Conservation (phyloP, 176 grass and related monocot species). For the Oryza coarctata region DNA sequence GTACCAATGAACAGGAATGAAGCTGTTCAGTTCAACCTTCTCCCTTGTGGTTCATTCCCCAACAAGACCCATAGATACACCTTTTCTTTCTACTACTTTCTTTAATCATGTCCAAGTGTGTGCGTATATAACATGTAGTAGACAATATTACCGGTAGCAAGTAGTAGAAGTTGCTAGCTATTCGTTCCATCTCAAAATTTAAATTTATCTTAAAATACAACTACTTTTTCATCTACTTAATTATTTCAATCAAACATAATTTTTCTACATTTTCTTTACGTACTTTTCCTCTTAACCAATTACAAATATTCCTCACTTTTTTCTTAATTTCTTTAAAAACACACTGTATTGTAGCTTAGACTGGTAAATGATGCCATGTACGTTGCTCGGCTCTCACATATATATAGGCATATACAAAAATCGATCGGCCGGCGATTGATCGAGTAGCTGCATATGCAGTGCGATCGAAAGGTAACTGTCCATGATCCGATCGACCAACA, state of each 20-base stretch:
- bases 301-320: too few species aligned
- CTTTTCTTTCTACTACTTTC: neutral
- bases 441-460: constrained; percentile 48
- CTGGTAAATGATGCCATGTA: constrained; percentile 36
- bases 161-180: neutral
- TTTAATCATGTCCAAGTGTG: neutral
- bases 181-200: too few species aligned
- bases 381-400: constrained; percentile 62
- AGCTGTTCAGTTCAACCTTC: constrained; percentile 44
- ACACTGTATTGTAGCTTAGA: neutral
- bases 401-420: constrained; percentile 42
- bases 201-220: too few species aligned
- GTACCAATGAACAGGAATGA: constrained; percentile 30
- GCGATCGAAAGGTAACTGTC: too few species aligned
- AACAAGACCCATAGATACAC: neutral
- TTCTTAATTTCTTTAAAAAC: too few species aligned
- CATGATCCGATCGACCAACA: neutral
- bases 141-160: neutral
- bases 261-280: too few species aligned
- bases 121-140: neutral
- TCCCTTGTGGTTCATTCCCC: constrained; percentile 1
- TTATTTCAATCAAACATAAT: too few species aligned
- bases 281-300: too few species aligned
- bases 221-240: too few species aligned
- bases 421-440: too few species aligned